These are phyloP conservation scores for Pestalotiopsis fici DNA, from an alignment of 2,329 filamentous ascomycete genomes.

Conservation along the genomic window DNA sequence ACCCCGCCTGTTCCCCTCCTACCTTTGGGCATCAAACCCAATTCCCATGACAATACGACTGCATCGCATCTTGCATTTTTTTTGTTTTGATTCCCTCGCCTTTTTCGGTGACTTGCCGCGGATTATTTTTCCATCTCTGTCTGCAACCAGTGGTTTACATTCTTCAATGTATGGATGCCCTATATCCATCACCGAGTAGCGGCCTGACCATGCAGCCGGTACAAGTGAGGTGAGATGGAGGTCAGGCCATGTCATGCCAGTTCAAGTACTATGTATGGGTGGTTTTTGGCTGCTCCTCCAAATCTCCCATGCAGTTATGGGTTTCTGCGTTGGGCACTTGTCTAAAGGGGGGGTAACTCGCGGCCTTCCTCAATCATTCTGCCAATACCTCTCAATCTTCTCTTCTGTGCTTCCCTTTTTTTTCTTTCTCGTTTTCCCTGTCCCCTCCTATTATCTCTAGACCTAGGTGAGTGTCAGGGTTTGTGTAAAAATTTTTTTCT, in stretches of 20 bases:
- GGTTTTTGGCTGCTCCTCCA: not conserved
- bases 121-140: too few species aligned
- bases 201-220: not conserved
- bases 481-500: not conserved
- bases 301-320: not conserved
- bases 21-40: slow-evolving; percentile 2
- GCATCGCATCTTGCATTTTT: not conserved
- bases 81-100: too few species aligned
- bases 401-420: not conserved
- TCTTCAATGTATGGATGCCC: not conserved
- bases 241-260: not conserved
- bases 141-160: not conserved
- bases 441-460: not conserved
- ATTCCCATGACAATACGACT: not conserved
- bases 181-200: not conserved
- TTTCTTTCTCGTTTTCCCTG: not conserved
- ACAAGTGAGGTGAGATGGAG: not conserved
- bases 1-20: slow-evolving; percentile 1
- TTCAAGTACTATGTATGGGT: not conserved
- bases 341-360: not conserved
- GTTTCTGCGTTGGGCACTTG: not conserved
- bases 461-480: not conserved
- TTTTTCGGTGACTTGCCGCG: too few species aligned
- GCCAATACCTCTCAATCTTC: not conserved
- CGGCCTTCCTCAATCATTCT: not conserved